Evolutionary conservation across 2,329 filamentous ascomycete species (phyloP).

Genomic region (Botrytis fabae): DNA sequence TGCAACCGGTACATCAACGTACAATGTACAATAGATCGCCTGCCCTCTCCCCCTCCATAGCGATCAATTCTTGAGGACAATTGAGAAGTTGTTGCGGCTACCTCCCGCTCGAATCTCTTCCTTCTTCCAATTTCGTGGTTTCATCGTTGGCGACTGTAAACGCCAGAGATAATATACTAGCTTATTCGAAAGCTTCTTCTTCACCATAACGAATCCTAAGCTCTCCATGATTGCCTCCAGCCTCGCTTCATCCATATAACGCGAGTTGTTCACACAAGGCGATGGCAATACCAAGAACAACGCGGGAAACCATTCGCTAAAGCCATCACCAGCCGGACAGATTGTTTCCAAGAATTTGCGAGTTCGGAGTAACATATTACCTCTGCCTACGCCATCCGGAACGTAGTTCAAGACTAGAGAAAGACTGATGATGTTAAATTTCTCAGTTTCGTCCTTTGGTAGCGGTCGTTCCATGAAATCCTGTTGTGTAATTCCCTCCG

Average conservation of each 20-base stretch:
- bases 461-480: constrained; percentile 91
- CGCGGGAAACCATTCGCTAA: constrained; percentile 56
- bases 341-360: constrained; percentile 63
- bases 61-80: constrained; percentile 57
- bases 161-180: constrained; percentile 89
- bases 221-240: constrained; percentile 72
- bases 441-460: constrained; percentile 59
- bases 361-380: constrained; percentile 81
- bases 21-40: not conserved
- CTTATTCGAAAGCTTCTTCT: constrained; percentile 76
- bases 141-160: constrained; percentile 34
- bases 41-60: not conserved
- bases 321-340: constrained; percentile 24
- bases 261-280: constrained; percentile 84
- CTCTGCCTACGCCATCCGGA: constrained; percentile 70
- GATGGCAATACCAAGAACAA: constrained; percentile 89
- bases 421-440: constrained; percentile 87
- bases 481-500: constrained; percentile 76
- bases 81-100: constrained; percentile 86
- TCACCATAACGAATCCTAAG: constrained; percentile 68
- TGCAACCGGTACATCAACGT: not conserved
- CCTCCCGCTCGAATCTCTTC: constrained; percentile 73
- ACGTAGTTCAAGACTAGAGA: constrained; percentile 95
- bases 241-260: constrained; percentile 75
- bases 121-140: constrained; percentile 54